Conservation (phyloP, 768 basidiomycete species). For the Tylopilus plumbeoviolaceoides region DNA sequence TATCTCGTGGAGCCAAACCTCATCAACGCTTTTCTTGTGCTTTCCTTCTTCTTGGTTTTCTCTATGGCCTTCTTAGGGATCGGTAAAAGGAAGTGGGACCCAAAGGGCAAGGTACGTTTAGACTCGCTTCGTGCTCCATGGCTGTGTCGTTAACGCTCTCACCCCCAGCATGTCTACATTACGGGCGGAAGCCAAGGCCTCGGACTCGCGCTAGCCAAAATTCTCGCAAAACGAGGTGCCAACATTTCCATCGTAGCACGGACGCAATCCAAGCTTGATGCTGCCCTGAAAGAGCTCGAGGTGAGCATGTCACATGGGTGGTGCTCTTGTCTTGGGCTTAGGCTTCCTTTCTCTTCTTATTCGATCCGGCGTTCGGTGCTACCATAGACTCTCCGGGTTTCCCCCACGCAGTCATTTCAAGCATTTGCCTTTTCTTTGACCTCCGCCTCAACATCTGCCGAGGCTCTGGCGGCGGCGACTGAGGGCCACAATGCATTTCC, state of each 20-base stretch:
- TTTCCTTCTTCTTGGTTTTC: constrained; percentile 8
- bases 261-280: constrained; percentile 57
- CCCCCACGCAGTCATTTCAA: constrained; percentile 57
- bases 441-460: constrained; percentile 46
- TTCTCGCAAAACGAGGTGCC: constrained; percentile 66
- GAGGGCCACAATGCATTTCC: constrained; percentile 56
- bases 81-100: constrained; percentile 43
- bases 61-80: constrained; percentile 18
- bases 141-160: neutral
- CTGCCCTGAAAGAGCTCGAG: constrained; percentile 60
- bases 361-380: neutral
- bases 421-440: constrained; percentile 65
- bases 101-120: constrained; percentile 37
- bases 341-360: neutral
- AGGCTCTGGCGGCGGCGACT: constrained; percentile 62
- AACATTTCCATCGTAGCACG: constrained; percentile 85
- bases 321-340: neutral
- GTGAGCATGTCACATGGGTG: constrained; percentile 36
- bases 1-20: neutral
- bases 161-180: constrained; percentile 70
- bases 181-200: constrained; percentile 84
- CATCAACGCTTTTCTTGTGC: constrained; percentile 5
- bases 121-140: neutral
- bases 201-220: constrained; percentile 67
- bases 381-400: constrained; percentile 46